Percentiles rank a stretch among this genome's conserved stretches.
These are phyloP conservation scores for Sugiyamaella neomexicana DNA, from an alignment of 1,139 yeast species.

Conservation along the genomic window DNA sequence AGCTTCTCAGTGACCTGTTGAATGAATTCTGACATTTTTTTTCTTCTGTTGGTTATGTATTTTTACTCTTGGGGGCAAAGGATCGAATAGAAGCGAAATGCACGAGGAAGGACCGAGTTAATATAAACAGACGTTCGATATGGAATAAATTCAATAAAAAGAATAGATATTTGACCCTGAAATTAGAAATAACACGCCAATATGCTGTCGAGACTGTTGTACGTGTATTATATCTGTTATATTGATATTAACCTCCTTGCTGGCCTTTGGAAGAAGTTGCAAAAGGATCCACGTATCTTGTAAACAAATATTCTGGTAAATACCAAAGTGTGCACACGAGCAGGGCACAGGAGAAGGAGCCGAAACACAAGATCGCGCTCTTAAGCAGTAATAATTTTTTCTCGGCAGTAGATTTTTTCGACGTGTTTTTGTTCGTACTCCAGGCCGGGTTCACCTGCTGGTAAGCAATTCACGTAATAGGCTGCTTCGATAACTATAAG, in stretches of 20 bases:
- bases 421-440: neutral
- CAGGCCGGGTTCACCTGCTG: too few species aligned
- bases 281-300: too few species aligned
- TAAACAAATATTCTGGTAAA: neutral
- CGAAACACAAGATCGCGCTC: constrained; percentile 2
- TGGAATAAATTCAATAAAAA: too few species aligned
- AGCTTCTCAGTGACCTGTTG: neutral
- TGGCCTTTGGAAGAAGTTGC: too few species aligned
- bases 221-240: too few species aligned
- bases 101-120: too few species aligned
- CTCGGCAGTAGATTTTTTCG: neutral
- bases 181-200: too few species aligned
- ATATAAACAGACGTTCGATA: neutral
- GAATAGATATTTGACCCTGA: too few species aligned
- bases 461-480: too few species aligned
- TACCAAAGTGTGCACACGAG: neutral
- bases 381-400: neutral
- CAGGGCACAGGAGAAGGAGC: neutral
- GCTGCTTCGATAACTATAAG: neutral
- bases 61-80: neutral
- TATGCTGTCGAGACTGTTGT: too few species aligned
- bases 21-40: constrained; percentile 9
- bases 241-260: too few species aligned
- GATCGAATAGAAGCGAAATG: constrained; percentile 4
- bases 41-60: neutral